Percentiles rank a stretch among this genome's conserved stretches.
Evolutionary conservation across 495 filamentous ascomycete species (phyloP).

Genomic region (Aspergillus indologenus): DNA sequence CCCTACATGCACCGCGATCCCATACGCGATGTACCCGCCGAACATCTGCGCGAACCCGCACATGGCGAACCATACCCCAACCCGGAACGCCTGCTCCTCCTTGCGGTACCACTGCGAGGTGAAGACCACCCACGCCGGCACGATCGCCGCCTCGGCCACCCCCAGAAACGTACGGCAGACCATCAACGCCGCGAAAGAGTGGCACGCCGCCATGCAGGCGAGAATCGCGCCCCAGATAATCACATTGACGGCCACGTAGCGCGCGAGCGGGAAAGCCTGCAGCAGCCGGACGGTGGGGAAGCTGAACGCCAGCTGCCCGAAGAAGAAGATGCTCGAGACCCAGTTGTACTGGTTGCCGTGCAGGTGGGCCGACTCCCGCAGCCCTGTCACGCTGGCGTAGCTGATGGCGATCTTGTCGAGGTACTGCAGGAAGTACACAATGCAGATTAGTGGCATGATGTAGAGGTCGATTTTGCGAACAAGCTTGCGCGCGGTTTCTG

Average conservation of each 20-base stretch:
- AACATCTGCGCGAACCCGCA: slow-evolving; percentile 53
- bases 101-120: slow-evolving; percentile 52
- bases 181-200: slow-evolving; percentile 38
- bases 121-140: slow-evolving; percentile 47
- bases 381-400: slow-evolving; percentile 42
- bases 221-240: slow-evolving; percentile 55
- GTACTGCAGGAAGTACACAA: slow-evolving; percentile 37
- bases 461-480: slow-evolving; percentile 45
- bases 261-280: slow-evolving; percentile 47
- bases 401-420: slow-evolving; percentile 50
- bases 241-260: slow-evolving; percentile 50
- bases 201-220: slow-evolving; percentile 47
- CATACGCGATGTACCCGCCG: slow-evolving; percentile 55
- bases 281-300: slow-evolving; percentile 44
- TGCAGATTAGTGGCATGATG: slow-evolving; percentile 41
- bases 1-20: slow-evolving; percentile 51
- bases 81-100: slow-evolving; percentile 47
- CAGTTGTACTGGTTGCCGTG: slow-evolving; percentile 42
- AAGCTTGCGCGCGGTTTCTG: slow-evolving; percentile 2
- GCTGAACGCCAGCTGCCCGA: slow-evolving; percentile 40
- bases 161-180: slow-evolving; percentile 56
- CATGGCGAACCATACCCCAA: slow-evolving; percentile 53
- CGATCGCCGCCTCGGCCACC: slow-evolving; percentile 57
- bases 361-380: slow-evolving; percentile 29
- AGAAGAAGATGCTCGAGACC: slow-evolving; percentile 42